phyloP scores from a whole-genome alignment of 495 filamentous ascomycete genomes.

The Daldinia concentrica region DNA sequence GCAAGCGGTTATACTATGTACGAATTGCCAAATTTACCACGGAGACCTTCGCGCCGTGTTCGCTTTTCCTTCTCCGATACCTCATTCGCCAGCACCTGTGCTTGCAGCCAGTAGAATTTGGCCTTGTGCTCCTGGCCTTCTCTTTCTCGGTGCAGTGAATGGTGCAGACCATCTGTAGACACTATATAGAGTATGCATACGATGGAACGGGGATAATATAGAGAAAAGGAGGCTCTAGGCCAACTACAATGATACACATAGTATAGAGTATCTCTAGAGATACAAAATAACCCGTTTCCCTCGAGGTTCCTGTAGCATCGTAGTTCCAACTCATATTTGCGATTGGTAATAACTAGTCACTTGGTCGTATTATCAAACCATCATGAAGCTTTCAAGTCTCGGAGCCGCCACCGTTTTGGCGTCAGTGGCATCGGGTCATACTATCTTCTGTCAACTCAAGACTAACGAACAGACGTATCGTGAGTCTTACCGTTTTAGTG shows the following conservation, averaged over 20 bases:
- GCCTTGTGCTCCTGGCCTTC: not conserved
- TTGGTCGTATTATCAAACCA: not conserved
- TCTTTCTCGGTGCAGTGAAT: conserved; percentile 1
- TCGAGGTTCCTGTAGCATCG: not conserved
- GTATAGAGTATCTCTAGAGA: not conserved
- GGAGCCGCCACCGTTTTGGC: conserved; percentile 26
- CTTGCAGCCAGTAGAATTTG: conserved; percentile 6
- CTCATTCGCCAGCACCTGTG: conserved; percentile 12
- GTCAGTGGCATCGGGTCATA: conserved; percentile 51
- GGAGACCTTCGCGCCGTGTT: conserved; percentile 29
- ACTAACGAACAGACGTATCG: conserved; percentile 41
- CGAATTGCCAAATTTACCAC: conserved; percentile 11
- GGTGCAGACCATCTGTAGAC: conserved; percentile 1
- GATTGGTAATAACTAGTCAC: not conserved
- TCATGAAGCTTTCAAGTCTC: conserved; percentile 34
- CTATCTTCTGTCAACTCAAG: conserved; percentile 56
- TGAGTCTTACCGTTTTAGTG: not conserved
- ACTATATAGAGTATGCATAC: conserved; percentile 17
- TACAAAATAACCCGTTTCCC: not conserved
- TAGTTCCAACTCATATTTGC: not conserved
- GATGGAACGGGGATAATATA: conserved; percentile 13
- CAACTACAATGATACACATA: conserved; percentile 10
- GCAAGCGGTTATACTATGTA: conserved; percentile 9
- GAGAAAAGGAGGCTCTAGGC: conserved; percentile 10
- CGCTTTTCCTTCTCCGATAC: conserved; percentile 4